These are phyloP conservation scores for Sporothrix schenckii DNA, from an alignment of 2,329 filamentous ascomycete genomes.

Conservation along the genomic window DNA sequence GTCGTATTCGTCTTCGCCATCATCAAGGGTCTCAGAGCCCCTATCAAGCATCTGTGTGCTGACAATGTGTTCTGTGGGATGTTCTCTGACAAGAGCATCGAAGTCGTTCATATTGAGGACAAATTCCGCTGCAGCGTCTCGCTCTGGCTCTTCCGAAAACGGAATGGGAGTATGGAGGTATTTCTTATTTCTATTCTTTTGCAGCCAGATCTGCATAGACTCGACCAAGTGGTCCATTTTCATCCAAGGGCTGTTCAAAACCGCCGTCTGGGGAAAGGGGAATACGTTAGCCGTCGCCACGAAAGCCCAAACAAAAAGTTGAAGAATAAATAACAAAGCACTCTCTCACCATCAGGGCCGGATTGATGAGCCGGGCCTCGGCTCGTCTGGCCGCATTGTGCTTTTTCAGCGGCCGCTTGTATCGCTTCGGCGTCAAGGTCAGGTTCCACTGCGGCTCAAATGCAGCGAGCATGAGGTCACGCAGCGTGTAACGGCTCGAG, in stretches of 20 bases:
- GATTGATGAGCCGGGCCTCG: neutral
- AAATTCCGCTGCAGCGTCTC: neutral
- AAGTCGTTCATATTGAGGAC: constrained; percentile 7
- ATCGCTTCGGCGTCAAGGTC: neutral
- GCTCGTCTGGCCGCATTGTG: neutral
- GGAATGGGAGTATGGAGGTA: neutral
- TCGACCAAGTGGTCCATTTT: constrained; percentile 34
- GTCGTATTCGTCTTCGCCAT: neutral
- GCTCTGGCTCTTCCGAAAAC: neutral
- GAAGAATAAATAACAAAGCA: neutral
- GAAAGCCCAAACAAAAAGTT: neutral
- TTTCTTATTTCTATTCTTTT: neutral
- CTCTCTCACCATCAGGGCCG: constrained; percentile 14
- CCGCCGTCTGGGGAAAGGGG: neutral
- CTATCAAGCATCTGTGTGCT: neutral
- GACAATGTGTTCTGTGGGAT: neutral
- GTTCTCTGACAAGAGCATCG: neutral
- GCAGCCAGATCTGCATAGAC: constrained; percentile 35
- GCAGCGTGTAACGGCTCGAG: constrained; percentile 45
- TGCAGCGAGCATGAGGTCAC: constrained; percentile 43
- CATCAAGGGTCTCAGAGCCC: neutral
- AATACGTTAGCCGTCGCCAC: too few relatives aligned
- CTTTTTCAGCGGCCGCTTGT: neutral
- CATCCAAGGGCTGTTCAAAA: constrained; percentile 34
- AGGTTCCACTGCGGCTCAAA: constrained; percentile 49